phyloP scores from a whole-genome alignment of 2,329 filamentous ascomycete species.

The Aspergillus terreus region DNA sequence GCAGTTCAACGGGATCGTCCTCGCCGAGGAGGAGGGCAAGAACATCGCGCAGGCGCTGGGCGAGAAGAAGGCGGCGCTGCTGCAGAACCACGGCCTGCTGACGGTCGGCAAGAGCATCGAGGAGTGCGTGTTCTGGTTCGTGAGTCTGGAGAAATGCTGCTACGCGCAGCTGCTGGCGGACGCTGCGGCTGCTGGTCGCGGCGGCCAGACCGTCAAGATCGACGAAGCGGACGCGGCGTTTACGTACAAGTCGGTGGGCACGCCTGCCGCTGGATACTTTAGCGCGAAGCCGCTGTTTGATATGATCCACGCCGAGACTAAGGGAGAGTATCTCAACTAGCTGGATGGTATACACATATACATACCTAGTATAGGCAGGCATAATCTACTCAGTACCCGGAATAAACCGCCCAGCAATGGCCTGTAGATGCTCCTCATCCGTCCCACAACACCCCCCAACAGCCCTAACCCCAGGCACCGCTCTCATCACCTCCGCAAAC shows the following conservation, averaged over 20 bases:
- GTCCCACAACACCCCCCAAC: no score
- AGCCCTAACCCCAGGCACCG: no score
- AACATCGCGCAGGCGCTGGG: slow-evolving; percentile 50
- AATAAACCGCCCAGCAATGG: no score
- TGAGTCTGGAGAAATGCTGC: slow-evolving; percentile 52
- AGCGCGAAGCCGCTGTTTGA: slow-evolving; percentile 69
- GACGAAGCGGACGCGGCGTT: slow-evolving; percentile 63
- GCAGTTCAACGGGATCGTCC: slow-evolving; percentile 52
- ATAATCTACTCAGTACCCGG: no score
- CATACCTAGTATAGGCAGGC: no score
- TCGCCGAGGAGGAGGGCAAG: slow-evolving; percentile 51
- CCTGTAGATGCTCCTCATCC: no score
- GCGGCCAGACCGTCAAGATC: slow-evolving; percentile 63
- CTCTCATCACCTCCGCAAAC: no score
- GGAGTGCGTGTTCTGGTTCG: slow-evolving; percentile 53
- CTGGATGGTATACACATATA: background rate
- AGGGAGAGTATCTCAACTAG: slow-evolving; percentile 49
- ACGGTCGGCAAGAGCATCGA: slow-evolving; percentile 50
- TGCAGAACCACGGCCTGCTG: slow-evolving; percentile 54
- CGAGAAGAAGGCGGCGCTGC: slow-evolving; percentile 48
- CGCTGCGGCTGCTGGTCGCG: slow-evolving; percentile 54
- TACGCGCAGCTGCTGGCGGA: slow-evolving; percentile 52
- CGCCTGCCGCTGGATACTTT: slow-evolving; percentile 62
- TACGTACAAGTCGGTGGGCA: slow-evolving; percentile 65
- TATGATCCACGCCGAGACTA: slow-evolving; percentile 60